These are phyloP conservation scores for Primulina tabacum DNA, from an alignment of 257 asterid species.

Conservation along the genomic window DNA sequence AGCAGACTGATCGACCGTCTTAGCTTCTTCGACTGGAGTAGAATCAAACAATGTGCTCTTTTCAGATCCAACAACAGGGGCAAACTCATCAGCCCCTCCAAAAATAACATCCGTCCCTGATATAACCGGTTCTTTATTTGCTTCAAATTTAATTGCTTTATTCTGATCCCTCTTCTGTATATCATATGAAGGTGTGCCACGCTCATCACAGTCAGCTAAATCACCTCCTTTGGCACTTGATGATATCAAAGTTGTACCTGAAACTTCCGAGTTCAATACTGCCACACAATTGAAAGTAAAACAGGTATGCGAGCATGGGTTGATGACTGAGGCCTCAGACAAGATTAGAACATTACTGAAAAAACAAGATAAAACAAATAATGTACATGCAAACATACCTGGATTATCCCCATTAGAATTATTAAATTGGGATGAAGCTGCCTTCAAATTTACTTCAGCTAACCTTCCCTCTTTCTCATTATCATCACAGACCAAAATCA, in stretches of 20 bases:
- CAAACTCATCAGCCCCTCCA: conserved; percentile 25
- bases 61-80: conserved; percentile 31
- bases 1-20: conserved; percentile 30
- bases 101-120: conserved; percentile 21
- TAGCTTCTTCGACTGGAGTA: conserved; percentile 29
- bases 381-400: conserved; percentile 33
- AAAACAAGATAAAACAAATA: background rate
- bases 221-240: conserved; percentile 30
- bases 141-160: conserved; percentile 29
- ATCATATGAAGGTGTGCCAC: conserved; percentile 26
- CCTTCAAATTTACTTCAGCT: conserved; percentile 32
- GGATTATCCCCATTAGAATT: conserved; percentile 26
- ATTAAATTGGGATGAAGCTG: conserved; percentile 31
- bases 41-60: conserved; percentile 22
- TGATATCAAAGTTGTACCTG: conserved; percentile 31
- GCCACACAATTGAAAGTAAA: conserved; percentile 30
- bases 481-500: conserved; percentile 32
- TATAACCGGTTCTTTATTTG: conserved; percentile 23
- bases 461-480: conserved; percentile 25
- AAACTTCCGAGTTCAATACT: conserved; percentile 47
- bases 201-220: conserved; percentile 25
- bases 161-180: conserved; percentile 28
- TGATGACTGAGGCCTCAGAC: conserved; percentile 13
- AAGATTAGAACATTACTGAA: conserved; percentile 8
- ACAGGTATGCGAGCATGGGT: conserved; percentile 20